These are phyloP conservation scores for Aegilops speltoides DNA, from an alignment of 176 grass and related monocot species.

Conservation along the genomic window DNA sequence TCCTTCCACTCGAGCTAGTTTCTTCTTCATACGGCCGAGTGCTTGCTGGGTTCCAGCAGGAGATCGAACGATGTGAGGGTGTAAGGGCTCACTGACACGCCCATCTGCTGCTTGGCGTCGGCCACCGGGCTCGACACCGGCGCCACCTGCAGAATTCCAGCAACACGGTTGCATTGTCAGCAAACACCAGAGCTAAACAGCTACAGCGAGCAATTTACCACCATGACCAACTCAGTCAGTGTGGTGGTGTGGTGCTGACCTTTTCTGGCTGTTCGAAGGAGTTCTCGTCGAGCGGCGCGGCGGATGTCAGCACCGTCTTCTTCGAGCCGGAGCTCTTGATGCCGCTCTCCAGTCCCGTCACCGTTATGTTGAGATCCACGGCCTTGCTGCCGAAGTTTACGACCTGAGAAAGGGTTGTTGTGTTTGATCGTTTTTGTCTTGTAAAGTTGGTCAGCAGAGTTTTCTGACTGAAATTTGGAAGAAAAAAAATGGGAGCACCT, in stretches of 20 bases:
- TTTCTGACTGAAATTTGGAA: not conserved
- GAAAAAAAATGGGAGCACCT: conserved; percentile 4
- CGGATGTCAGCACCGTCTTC: conserved; percentile 62
- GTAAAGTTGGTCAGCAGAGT: not conserved
- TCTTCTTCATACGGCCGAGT: conserved; percentile 34
- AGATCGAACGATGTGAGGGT: conserved; percentile 73
- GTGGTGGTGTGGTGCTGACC: conserved; percentile 23
- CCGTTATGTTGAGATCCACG: conserved; percentile 58
- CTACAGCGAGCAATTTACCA: not conserved
- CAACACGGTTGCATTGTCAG: not conserved
- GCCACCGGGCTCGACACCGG: conserved; percentile 33
- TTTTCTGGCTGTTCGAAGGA: conserved; percentile 66
- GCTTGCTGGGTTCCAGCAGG: conserved; percentile 44
- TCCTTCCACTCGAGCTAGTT: not conserved
- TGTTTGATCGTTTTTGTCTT: not conserved
- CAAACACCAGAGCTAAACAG: not conserved
- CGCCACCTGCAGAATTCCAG: conserved; percentile 46
- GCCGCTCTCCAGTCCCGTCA: conserved; percentile 30
- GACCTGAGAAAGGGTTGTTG: conserved; percentile 33
- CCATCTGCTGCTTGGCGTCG: conserved; percentile 49
- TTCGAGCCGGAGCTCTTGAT: conserved; percentile 53
- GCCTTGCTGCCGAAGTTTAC: conserved; percentile 67
- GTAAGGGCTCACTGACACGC: conserved; percentile 39
- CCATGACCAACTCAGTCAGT: not conserved
- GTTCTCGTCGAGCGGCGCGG: conserved; percentile 62